phyloP scores from a whole-genome alignment of 2,329 filamentous ascomycete species.

The Epichloe aotearoae region DNA sequence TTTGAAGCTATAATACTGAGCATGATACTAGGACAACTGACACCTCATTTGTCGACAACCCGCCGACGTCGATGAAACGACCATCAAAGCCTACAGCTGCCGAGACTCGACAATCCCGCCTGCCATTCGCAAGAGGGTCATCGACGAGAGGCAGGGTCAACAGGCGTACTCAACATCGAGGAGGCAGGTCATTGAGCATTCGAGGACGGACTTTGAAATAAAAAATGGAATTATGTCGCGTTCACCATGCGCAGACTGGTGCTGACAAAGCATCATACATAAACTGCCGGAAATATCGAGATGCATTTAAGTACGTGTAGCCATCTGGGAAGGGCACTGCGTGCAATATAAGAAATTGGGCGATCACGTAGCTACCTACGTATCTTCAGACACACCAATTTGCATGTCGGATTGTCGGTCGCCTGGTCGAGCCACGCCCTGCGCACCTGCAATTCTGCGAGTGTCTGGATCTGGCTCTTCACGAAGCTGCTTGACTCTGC shows the following conservation, averaged over 20 bases:
- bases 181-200: conserved; percentile 32
- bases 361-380: neutral
- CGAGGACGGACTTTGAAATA: conserved; percentile 33
- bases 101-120: conserved; percentile 30
- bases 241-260: neutral
- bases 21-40: conserved; percentile 59
- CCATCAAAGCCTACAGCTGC: conserved; percentile 32
- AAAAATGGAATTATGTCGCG: conserved; percentile 7
- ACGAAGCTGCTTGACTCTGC: conserved; percentile 64
- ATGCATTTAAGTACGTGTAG: neutral
- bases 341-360: neutral
- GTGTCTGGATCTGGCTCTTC: conserved; percentile 81
- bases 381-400: neutral
- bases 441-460: conserved; percentile 75
- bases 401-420: conserved; percentile 28
- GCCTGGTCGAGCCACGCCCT: conserved; percentile 56
- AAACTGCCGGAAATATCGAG: neutral
- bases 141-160: conserved; percentile 18
- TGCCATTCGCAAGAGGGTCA: conserved; percentile 31
- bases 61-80: conserved; percentile 41
- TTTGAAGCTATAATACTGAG: conserved; percentile 6
- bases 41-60: conserved; percentile 82
- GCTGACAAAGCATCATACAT: neutral
- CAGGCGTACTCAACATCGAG: conserved; percentile 21
- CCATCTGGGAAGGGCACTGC: neutral